Conservation (phyloP, 306 rosid species). For the Dalbergia cochinchinensis region DNA sequence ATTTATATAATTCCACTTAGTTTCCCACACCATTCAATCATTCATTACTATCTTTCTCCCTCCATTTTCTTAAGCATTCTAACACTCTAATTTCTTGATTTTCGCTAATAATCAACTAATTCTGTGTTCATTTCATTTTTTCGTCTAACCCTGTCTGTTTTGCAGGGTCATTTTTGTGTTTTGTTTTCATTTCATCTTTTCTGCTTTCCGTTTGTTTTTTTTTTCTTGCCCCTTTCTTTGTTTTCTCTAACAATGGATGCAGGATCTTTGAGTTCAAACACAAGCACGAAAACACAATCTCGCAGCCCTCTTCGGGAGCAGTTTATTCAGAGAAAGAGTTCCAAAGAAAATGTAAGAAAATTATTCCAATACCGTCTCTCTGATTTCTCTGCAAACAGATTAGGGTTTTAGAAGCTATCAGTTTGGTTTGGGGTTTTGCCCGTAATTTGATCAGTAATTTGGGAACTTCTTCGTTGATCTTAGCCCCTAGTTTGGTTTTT, state of each 20-base stretch:
- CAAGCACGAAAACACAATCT: conserved; percentile 27
- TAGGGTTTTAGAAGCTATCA: background rate
- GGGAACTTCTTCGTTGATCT: background rate
- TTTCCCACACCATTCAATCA: background rate
- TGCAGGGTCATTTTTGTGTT: conserved; percentile 28
- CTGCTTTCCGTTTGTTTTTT: background rate
- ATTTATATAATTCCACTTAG: background rate
- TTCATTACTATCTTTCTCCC: background rate
- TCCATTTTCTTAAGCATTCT: background rate
- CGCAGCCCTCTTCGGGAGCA: conserved; percentile 59
- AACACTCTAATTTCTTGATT: background rate
- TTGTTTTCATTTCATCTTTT: background rate
- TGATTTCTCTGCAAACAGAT: background rate
- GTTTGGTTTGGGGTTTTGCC: too few relatives aligned
- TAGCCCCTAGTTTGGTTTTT: too few relatives aligned
- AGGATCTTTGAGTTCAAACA: conserved; percentile 51
- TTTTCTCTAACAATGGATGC: conserved; percentile 51
- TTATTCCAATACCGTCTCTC: background rate
- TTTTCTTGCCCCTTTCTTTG: background rate
- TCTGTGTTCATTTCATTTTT: background rate
- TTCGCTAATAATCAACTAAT: conserved; percentile 3
- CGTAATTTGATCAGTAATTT: background rate
- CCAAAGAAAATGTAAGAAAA: conserved; percentile 54
- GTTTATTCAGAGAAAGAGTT: conserved; percentile 49
- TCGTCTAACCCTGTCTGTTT: conserved; percentile 20